These are phyloP conservation scores for Nakataea oryzae DNA, from an alignment of 2,329 filamentous ascomycete species.

Conservation along the genomic window DNA sequence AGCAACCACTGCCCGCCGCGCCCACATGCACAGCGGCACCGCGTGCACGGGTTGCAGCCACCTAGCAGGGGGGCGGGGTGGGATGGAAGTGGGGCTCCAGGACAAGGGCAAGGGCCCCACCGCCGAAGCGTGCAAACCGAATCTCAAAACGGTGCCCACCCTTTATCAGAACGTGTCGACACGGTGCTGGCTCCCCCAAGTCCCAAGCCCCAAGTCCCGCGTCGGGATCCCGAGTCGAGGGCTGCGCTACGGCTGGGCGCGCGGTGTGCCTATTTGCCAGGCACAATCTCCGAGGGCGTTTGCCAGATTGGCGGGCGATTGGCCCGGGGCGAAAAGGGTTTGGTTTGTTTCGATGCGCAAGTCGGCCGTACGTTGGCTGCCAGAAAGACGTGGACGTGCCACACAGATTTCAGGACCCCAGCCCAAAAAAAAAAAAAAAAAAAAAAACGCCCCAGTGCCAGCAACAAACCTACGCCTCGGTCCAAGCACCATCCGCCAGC, in stretches of 20 bases:
- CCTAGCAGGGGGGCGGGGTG: neutral
- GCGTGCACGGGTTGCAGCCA: slow-evolving; percentile 4
- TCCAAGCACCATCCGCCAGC: neutral
- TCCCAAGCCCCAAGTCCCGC: neutral
- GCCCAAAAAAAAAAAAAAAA: no score
- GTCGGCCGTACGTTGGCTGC: no score
- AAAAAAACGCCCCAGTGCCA: neutral
- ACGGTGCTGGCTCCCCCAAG: neutral
- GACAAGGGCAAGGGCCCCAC: neutral
- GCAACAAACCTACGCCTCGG: neutral
- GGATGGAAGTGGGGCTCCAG: neutral
- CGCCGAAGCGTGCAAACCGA: slow-evolving; percentile 1
- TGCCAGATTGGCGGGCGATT: no score
- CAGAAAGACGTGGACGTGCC: no score
- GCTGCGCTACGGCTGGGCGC: no score
- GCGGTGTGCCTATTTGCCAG: neutral
- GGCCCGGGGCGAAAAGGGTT: no score
- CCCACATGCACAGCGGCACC: slow-evolving; percentile 2
- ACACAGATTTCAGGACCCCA: no score
- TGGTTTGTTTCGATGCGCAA: no score
- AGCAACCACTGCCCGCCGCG: neutral
- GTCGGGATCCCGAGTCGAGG: neutral
- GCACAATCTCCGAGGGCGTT: neutral
- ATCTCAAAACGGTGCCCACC: neutral
- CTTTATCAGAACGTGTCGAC: neutral